Conservation (phyloP, 257 asterid species). For the Lycium barbarum region DNA sequence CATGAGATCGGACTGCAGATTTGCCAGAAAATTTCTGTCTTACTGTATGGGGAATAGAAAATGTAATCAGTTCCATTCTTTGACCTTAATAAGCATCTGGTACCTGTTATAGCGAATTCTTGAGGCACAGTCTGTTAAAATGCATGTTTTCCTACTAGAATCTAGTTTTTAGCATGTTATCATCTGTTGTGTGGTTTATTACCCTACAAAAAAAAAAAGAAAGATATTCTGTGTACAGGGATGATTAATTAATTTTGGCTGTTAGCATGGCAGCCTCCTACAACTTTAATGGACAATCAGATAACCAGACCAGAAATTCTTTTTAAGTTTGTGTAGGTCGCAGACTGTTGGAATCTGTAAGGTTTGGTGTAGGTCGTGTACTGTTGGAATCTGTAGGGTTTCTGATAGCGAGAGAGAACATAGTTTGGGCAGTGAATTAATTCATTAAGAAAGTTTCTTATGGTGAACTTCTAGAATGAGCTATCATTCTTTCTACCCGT, state of each 20-base stretch:
- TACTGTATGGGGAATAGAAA: neutral
- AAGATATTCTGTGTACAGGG: neutral
- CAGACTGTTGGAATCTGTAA: too few species aligned
- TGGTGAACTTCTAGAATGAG: conserved; percentile 4
- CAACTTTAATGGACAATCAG: neutral
- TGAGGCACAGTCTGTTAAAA: neutral
- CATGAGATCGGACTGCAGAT: conserved; percentile 2
- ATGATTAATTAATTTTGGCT: conserved; percentile 2
- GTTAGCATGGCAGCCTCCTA: neutral
- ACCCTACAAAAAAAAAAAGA: neutral
- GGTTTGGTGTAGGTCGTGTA: neutral
- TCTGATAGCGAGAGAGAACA: neutral
- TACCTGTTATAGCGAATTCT: conserved; percentile 6
- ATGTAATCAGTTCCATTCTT: neutral
- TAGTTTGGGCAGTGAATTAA: neutral
- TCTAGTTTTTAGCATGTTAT: neutral
- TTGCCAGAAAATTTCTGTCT: neutral
- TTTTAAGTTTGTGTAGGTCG: neutral
- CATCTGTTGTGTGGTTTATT: conserved; percentile 23
- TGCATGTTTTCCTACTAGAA: conserved; percentile 3
- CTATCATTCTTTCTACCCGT: conserved; percentile 7
- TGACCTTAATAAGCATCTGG: neutral
- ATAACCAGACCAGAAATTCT: neutral
- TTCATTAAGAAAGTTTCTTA: neutral
- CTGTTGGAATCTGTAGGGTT: neutral